Evolutionary conservation across 2,329 filamentous ascomycete species (phyloP), one percentile per base, ranked within the genome.

Genomic region (Pseudogymnoascus sp.): DNA sequence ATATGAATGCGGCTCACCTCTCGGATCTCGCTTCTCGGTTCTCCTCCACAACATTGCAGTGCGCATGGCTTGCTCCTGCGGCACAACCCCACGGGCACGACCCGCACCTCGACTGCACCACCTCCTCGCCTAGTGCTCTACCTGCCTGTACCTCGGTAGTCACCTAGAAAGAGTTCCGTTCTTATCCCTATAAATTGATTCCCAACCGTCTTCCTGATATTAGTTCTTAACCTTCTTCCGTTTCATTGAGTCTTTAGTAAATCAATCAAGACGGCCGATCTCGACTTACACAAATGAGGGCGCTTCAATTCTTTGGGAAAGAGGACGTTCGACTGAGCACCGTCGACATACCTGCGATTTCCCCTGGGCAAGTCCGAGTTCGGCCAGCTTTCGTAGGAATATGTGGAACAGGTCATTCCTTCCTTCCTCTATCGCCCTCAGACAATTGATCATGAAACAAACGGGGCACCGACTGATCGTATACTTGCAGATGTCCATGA

Each of bases 311-410:
- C 67, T 80, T 84, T 69, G 82, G 82, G 14, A 80, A 79, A 64
- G 78, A 80, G 66, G 82, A 85, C 69, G 78, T 85, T 62, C 75
- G 81, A 42, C 77, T 85, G 66, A 81, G 84, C 66, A 70, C 81
- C 65, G 75, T 85, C 25, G 76, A 77, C 3, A 75, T 77, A 59
- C 79, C 81, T 1, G 66, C 71, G 6, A 80, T 82, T 63, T 75
- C 77, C 4, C 72, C 78, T 7, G 81, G 80, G 1, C 79, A 86
- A 70, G 77, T 88, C 67, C 74, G 78, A 70, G 72, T 81, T 64
- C 75, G 75, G 63, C 77, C 77, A 42, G 72, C 75, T 50, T 82
- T 75, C 73, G 78, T 83, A 62, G 81, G 82, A 8, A 83, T 84
- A 61, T 84, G 81, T 66, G 82, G 80, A 11, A 78, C 77, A 14